Evolutionary conservation across 306 rosid genomes (phyloP).

Genomic region (Trifolium pratense): DNA sequence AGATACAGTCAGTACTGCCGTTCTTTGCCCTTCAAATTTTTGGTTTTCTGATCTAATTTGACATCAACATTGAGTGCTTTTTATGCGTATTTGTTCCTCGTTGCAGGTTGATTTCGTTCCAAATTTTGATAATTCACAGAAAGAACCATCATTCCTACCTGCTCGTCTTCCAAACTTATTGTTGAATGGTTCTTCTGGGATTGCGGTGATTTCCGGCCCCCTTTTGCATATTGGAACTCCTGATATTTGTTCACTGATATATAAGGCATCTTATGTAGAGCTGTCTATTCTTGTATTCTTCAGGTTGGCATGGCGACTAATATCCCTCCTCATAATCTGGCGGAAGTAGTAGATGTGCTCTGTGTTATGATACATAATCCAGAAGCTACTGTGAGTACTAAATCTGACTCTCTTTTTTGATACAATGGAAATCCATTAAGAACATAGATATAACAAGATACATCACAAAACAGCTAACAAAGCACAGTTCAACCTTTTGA

Average conservation of each 20-base stretch:
- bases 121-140: conserved; percentile 94
- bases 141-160: conserved; percentile 89
- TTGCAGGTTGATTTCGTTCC: conserved; percentile 90
- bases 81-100: conserved; percentile 21
- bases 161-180: conserved; percentile 91
- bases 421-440: neutral
- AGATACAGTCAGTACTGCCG: conserved; percentile 78
- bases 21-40: conserved; percentile 41
- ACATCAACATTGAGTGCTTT: conserved; percentile 13
- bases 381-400: conserved; percentile 83
- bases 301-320: conserved; percentile 99
- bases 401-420: conserved; percentile 14
- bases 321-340: conserved; percentile 98
- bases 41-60: conserved; percentile 29
- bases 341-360: conserved; percentile 89
- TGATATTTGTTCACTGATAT: conserved; percentile 30
- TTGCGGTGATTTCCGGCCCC: conserved; percentile 71
- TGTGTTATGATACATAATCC: conserved; percentile 88
- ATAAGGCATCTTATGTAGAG: conserved; percentile 25
- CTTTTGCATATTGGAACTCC: conserved; percentile 35
- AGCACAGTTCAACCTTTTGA: neutral
- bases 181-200: conserved; percentile 97
- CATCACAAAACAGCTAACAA: neutral
- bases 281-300: conserved; percentile 32
- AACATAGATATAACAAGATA: neutral